phyloP scores from a whole-genome alignment of 805 yeast species.

The Torulaspora maleeae region DNA sequence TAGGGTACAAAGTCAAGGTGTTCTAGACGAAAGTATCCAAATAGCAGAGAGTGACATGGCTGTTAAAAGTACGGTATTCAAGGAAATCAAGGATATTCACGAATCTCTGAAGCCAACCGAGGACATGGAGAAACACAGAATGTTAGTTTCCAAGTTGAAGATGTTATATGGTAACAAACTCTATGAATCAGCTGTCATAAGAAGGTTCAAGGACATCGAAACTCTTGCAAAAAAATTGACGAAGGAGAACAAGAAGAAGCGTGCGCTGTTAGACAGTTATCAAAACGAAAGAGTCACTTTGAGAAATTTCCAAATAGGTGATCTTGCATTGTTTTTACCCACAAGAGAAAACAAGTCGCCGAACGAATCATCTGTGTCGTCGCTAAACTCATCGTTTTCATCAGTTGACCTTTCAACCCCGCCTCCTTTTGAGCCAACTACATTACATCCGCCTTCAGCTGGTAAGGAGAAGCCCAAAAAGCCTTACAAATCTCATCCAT shows the following conservation, averaged over 20 bases:
- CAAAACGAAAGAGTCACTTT: constrained; percentile 53
- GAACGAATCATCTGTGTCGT: constrained; percentile 22
- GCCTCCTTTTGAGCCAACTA: constrained; percentile 23
- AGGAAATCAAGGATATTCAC: constrained; percentile 22
- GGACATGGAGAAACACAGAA: constrained; percentile 15
- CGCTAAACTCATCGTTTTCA: constrained; percentile 34
- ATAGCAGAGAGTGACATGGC: constrained; percentile 37
- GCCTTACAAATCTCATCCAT: constrained; percentile 45
- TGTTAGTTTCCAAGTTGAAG: constrained; percentile 17
- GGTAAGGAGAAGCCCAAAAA: constrained; percentile 13
- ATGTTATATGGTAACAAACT: constrained; percentile 29
- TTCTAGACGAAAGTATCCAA: constrained; percentile 32
- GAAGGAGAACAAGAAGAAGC: constrained; percentile 44
- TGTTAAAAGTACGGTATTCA: constrained; percentile 48
- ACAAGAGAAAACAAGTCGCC: constrained; percentile 44
- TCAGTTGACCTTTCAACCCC: constrained; percentile 35
- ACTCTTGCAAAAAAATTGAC: constrained; percentile 79
- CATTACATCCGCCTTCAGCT: constrained; percentile 13
- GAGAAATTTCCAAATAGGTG: constrained; percentile 62
- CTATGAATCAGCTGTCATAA: constrained; percentile 47
- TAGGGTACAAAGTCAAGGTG: constrained; percentile 40
- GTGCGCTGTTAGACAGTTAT: constrained; percentile 26
- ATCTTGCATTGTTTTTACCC: constrained; percentile 79
- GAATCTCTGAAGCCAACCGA: constrained; percentile 10
- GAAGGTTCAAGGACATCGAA: constrained; percentile 86